Conservation (phyloP, 768 basidiomycete species). For the Termitomyces sp. region DNA sequence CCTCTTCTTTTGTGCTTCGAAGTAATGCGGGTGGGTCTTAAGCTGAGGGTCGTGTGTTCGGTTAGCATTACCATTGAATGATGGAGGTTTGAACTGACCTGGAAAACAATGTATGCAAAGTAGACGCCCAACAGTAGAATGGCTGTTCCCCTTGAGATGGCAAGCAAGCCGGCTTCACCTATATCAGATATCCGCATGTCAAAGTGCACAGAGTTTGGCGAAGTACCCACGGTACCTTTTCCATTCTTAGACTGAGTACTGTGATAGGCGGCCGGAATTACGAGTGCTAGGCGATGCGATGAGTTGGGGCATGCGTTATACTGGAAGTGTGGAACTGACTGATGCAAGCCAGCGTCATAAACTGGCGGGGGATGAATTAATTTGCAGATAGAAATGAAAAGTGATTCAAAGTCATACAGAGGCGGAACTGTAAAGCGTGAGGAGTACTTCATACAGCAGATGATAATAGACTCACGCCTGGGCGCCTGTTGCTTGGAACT, state of each 20-base stretch:
- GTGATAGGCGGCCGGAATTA: slow-evolving; percentile 88
- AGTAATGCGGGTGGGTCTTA: slow-evolving; percentile 66
- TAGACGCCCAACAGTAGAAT: slow-evolving; percentile 74
- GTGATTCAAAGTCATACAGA: slow-evolving; percentile 30
- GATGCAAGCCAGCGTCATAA: slow-evolving; percentile 86
- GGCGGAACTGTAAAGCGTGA: slow-evolving; percentile 34
- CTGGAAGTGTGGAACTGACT: slow-evolving; percentile 43
- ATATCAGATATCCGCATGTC: slow-evolving; percentile 8
- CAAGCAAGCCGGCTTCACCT: slow-evolving; percentile 50
- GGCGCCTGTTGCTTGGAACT: slow-evolving; percentile 81
- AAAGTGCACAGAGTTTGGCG: neutral
- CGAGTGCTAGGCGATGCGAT: slow-evolving; percentile 48
- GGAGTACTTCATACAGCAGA: neutral
- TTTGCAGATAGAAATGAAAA: slow-evolving; percentile 3
- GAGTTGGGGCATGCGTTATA: neutral
- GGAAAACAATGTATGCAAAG: slow-evolving; percentile 71
- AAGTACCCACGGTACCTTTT: slow-evolving; percentile 6
- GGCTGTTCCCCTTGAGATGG: slow-evolving; percentile 80
- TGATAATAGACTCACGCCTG: slow-evolving; percentile 61
- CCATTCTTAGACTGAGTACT: slow-evolving; percentile 30
- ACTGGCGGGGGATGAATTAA: slow-evolving; percentile 28
- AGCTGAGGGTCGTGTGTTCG: slow-evolving; percentile 40
- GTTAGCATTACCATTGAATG: neutral
- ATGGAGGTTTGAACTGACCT: slow-evolving; percentile 38
- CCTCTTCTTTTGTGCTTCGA: slow-evolving; percentile 26